phyloP scores from a whole-genome alignment of 805 yeast species.

The Sugiyamaella boreocaroliniensis region DNA sequence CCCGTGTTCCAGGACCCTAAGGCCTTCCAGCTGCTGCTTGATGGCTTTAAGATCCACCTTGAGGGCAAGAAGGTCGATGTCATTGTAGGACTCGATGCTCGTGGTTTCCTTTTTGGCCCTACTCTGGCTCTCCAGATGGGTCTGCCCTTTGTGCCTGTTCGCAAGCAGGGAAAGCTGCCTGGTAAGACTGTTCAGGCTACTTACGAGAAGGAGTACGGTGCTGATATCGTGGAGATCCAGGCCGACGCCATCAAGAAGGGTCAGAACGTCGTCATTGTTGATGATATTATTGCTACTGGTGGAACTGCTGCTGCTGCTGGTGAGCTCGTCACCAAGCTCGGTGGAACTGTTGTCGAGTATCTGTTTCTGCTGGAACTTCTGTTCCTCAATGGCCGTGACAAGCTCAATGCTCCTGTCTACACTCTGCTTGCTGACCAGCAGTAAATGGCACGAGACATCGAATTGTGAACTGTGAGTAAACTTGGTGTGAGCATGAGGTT shows the following conservation, averaged over 20 bases:
- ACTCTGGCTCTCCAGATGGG: slow-evolving; percentile 81
- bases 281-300: slow-evolving; percentile 96
- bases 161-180: slow-evolving; percentile 94
- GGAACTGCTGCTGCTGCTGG: slow-evolving; percentile 96
- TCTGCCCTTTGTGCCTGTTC: slow-evolving; percentile 89
- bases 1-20: slow-evolving; percentile 85
- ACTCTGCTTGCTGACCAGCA: slow-evolving; percentile 79
- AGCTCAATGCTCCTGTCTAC: slow-evolving; percentile 77
- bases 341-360: slow-evolving; percentile 72
- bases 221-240: slow-evolving; percentile 84
- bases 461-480: neutral
- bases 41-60: slow-evolving; percentile 72
- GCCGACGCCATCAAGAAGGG: slow-evolving; percentile 71
- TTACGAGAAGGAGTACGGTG: slow-evolving; percentile 88
- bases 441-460: neutral
- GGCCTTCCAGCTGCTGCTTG: slow-evolving; percentile 71
- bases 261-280: slow-evolving; percentile 78
- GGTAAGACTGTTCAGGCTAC: slow-evolving; percentile 69
- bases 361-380: slow-evolving; percentile 90
- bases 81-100: slow-evolving; percentile 88
- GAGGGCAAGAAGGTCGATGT: slow-evolving; percentile 59
- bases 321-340: slow-evolving; percentile 59
- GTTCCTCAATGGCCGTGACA: slow-evolving; percentile 89
- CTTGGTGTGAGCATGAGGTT: too few species aligned
- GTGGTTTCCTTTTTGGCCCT: slow-evolving; percentile 97